Base-by-base conservation (phyloP, 805 yeast species). In the Nakazawaea laoshanensis region DNA sequence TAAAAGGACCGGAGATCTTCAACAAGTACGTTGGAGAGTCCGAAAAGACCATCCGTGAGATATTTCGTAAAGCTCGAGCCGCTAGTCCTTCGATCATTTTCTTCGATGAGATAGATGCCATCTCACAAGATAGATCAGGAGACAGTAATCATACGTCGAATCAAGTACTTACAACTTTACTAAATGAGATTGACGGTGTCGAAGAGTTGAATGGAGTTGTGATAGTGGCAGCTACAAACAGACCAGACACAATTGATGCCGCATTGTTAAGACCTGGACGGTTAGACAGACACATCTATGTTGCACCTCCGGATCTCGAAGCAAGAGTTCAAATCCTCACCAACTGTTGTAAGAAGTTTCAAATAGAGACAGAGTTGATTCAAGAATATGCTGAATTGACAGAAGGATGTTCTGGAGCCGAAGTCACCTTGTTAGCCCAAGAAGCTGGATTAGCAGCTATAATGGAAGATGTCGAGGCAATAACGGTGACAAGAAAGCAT, bases 21-120 rank as follows among this genome's bases (percentile, higher is more conserved):
- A 89, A 92, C 52, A 89, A 89, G 55, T 89, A 86, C 48, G 97
- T 89, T 28, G 98, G 98, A 49, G 98, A 89, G 50, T 80, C 94
- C 2, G 97, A 92, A 51, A 70, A 88, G 35, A 94, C 96, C 1
- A 87, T 89, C 10, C 67, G 98, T 38, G 96, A 88, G 52, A 95
- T 89, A 1, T 89, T 89, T 53, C 74, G 79, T 27, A 74, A 96
- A 43, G 97, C 97, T 0, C 69, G 96, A 32, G 88, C 95, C 0
- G 82, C 95, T 7, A 77, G 82, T 1, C 98, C 98, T 0, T 88
- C 96, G 50, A 86, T 89, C 22, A 84, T 89, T 3, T 89, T 89
- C 52, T 89, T 89, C 50, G 98, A 89, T 63, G 99, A 92, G 55
- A 87, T 92, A 32, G 99, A 92, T 58, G 97, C 98, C 0, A 60